Percentiles rank a stretch among this genome's conserved stretches.
These are phyloP conservation scores for Termitomyces sp. DNA, from an alignment of 768 basidiomycete species.

Conservation along the genomic window DNA sequence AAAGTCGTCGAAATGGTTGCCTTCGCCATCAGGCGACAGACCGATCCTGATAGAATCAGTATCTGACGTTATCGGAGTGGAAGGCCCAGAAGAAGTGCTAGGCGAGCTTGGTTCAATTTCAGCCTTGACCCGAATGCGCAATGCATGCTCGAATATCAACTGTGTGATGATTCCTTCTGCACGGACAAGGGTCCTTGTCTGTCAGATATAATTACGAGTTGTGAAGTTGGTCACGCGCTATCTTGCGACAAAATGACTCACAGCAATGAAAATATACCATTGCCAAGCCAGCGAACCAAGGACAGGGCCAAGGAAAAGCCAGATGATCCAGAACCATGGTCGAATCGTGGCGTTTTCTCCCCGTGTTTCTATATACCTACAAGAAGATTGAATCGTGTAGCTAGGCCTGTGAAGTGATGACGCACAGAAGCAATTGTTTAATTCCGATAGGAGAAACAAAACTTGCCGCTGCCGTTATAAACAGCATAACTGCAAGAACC, in stretches of 20 bases:
- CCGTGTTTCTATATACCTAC: slow-evolving; percentile 53
- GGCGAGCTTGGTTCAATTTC: slow-evolving; percentile 18
- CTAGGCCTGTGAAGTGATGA: neutral
- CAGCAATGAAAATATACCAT: slow-evolving; percentile 48
- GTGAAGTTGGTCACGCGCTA: neutral
- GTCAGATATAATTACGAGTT: slow-evolving; percentile 13
- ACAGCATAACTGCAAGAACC: slow-evolving; percentile 21
- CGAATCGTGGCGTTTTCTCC: slow-evolving; percentile 42
- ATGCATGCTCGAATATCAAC: slow-evolving; percentile 37
- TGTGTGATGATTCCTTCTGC: slow-evolving; percentile 39
- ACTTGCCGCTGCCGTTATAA: slow-evolving; percentile 18
- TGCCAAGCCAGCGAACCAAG: slow-evolving; percentile 40
- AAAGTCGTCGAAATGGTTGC: slow-evolving; percentile 1
- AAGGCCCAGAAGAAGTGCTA: slow-evolving; percentile 1
- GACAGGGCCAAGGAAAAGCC: slow-evolving; percentile 44
- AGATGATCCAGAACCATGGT: slow-evolving; percentile 67
- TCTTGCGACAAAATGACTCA: slow-evolving; percentile 9
- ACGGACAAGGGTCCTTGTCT: slow-evolving; percentile 42
- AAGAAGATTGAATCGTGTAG: slow-evolving; percentile 3
- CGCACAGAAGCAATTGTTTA: slow-evolving; percentile 35
- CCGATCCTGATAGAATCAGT: slow-evolving; percentile 6
- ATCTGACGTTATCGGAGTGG: slow-evolving; percentile 11
- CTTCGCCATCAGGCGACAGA: slow-evolving; percentile 1
- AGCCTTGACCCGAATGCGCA: slow-evolving; percentile 60
- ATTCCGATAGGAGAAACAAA: slow-evolving; percentile 36